Percentiles rank a stretch among this genome's conserved stretches.
Conservation (phyloP, 2,329 filamentous ascomycete genomes). For the Helminthosporium solani region DNA sequence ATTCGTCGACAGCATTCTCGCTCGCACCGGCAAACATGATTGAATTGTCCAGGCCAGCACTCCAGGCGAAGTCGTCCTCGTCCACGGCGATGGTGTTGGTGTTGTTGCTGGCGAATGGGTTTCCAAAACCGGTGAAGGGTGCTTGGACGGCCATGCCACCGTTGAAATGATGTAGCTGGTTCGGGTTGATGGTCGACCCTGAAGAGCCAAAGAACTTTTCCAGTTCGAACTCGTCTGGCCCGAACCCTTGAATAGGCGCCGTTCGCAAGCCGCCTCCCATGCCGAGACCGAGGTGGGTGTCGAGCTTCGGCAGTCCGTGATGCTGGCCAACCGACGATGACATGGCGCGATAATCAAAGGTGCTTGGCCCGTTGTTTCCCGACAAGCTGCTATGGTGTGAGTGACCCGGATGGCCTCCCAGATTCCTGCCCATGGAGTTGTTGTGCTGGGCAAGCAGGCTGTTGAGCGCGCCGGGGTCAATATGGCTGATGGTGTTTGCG, state of each 20-base stretch:
- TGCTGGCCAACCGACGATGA: conserved; percentile 63
- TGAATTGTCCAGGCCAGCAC: conserved; percentile 75
- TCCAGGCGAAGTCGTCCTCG: conserved; percentile 84
- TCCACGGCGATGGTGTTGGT: conserved; percentile 62
- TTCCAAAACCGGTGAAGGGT: conserved; percentile 40
- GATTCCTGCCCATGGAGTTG: conserved; percentile 49
- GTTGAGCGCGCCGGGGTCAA: conserved; percentile 73
- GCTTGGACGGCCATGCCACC: conserved; percentile 67
- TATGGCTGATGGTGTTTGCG: conserved; percentile 94
- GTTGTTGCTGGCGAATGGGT: conserved; percentile 59
- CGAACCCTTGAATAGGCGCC: conserved; percentile 63
- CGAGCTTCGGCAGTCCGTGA: conserved; percentile 71
- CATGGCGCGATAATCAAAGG: conserved; percentile 71
- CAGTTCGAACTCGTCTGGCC: conserved; percentile 64
- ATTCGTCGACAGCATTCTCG: conserved; percentile 84
- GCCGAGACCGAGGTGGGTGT: conserved; percentile 75
- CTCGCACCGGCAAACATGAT: conserved; percentile 55
- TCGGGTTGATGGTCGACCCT: conserved; percentile 63
- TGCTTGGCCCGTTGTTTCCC: conserved; percentile 59
- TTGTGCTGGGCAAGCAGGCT: conserved; percentile 66
- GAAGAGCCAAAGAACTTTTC: conserved; percentile 67
- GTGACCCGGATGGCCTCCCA: conserved; percentile 56
- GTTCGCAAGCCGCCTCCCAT: conserved; percentile 70
- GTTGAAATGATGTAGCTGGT: conserved; percentile 81
- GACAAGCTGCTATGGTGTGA: conserved; percentile 73